These are phyloP conservation scores for Terfezia claveryi DNA, from an alignment of 495 filamentous ascomycete species.

Conservation along the genomic window DNA sequence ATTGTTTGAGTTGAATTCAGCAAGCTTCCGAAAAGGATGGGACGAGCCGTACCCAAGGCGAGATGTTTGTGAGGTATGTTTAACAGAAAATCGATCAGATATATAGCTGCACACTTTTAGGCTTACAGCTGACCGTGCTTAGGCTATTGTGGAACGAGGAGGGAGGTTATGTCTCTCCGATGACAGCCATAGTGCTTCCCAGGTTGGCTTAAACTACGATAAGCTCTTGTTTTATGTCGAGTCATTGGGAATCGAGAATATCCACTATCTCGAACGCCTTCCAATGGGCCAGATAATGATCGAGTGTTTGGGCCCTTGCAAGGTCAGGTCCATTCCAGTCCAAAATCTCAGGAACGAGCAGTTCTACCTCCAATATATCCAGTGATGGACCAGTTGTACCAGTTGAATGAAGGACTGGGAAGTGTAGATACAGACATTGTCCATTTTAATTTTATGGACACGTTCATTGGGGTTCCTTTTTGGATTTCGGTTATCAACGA, in stretches of 20 bases:
- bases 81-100: too few species aligned
- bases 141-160: slow-evolving; percentile 26
- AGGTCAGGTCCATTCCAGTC: slow-evolving; percentile 9
- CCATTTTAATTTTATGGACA: too few species aligned
- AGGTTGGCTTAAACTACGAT: slow-evolving; percentile 48
- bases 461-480: too few species aligned
- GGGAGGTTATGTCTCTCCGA: slow-evolving; percentile 74
- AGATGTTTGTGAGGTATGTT: slow-evolving; percentile 48
- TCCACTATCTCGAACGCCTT: slow-evolving; percentile 20
- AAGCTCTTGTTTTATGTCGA: slow-evolving; percentile 36
- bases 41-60: slow-evolving; percentile 67
- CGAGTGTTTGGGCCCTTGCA: slow-evolving; percentile 15
- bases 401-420: too few species aligned
- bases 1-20: slow-evolving; percentile 70
- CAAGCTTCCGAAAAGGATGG: slow-evolving; percentile 71
- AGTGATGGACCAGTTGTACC: too few species aligned
- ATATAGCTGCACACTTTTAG: not conserved
- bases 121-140: slow-evolving; percentile 28
- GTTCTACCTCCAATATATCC: not conserved
- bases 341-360: slow-evolving; percentile 4
- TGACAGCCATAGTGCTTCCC: slow-evolving; percentile 67
- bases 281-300: slow-evolving; percentile 15
- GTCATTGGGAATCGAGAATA: slow-evolving; percentile 25
- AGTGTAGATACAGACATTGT: too few species aligned
- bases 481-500: too few species aligned